Conservation (phyloP, 2,329 filamentous ascomycete genomes). For the Diplodia intermedia region DNA sequence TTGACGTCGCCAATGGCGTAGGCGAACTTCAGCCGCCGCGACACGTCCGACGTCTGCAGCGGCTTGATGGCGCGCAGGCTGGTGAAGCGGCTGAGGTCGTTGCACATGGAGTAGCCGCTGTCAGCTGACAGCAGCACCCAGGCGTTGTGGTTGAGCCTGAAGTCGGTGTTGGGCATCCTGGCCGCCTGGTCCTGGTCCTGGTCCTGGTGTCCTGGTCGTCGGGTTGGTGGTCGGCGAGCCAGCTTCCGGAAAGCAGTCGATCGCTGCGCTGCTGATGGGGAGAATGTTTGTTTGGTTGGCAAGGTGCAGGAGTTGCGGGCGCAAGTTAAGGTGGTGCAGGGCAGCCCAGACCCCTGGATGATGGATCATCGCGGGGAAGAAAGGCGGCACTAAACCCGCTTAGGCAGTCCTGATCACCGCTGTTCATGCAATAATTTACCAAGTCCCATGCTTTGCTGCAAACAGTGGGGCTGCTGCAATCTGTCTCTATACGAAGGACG, state of each 20-base stretch:
- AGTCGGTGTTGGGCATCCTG: slow-evolving; percentile 18
- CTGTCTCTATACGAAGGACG: background rate
- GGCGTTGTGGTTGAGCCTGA: slow-evolving; percentile 17
- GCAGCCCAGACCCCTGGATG: slow-evolving; percentile 20
- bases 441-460: background rate
- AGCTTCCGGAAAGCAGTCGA: background rate
- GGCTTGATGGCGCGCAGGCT: slow-evolving; percentile 21
- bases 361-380: background rate
- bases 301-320: background rate
- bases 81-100: slow-evolving; percentile 28
- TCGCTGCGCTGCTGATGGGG: background rate
- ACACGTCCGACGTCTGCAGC: slow-evolving; percentile 24
- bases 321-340: background rate
- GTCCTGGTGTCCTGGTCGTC: background rate
- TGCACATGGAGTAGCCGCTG: slow-evolving; percentile 27
- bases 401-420: background rate
- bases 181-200: too few species aligned
- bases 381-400: background rate
- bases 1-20: slow-evolving; percentile 26
- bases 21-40: slow-evolving; percentile 19
- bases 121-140: slow-evolving; percentile 28
- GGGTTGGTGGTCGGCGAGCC: background rate
- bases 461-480: background rate
- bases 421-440: slow-evolving; percentile 11
- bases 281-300: background rate